These are phyloP conservation scores for Phytophthora niederhauseri DNA, from an alignment of 352 stramenopile genomes.

Conservation along the genomic window DNA sequence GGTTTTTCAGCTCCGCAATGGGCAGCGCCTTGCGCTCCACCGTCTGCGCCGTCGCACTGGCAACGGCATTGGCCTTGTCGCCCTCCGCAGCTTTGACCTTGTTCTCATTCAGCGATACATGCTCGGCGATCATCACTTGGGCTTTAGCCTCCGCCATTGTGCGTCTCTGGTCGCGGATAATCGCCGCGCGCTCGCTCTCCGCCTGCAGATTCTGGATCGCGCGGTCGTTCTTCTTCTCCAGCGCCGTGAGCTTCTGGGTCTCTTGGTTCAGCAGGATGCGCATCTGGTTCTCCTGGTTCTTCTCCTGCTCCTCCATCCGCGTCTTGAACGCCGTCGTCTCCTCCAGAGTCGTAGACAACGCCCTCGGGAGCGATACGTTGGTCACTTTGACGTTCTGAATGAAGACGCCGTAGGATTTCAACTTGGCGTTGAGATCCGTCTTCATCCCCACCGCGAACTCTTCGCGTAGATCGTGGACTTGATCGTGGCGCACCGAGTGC, in stretches of 20 bases:
- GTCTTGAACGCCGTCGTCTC: conserved; percentile 83
- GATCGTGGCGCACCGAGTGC: conserved; percentile 75
- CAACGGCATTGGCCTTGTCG: conserved; percentile 57
- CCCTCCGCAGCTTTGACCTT: conserved; percentile 64
- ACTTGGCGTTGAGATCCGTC: conserved; percentile 73
- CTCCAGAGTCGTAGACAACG: conserved; percentile 66
- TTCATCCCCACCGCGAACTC: conserved; percentile 83
- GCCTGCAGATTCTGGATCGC: conserved; percentile 71
- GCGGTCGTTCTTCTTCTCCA: conserved; percentile 78
- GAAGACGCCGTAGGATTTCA: conserved; percentile 67
- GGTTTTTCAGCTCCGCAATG: conserved; percentile 47
- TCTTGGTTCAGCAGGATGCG: conserved; percentile 80
- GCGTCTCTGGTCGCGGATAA: conserved; percentile 73
- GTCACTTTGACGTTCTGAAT: conserved; percentile 89
- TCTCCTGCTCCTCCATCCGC: conserved; percentile 85
- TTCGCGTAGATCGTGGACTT: conserved; percentile 74
- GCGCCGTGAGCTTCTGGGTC: conserved; percentile 67
- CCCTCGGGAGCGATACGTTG: conserved; percentile 62
- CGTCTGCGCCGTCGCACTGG: conserved; percentile 44
- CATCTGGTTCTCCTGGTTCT: conserved; percentile 86
- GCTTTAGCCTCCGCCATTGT: conserved; percentile 71
- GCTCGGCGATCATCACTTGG: conserved; percentile 64
- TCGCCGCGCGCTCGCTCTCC: conserved; percentile 59
- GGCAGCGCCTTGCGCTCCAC: conserved; percentile 59
- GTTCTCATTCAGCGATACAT: conserved; percentile 51